phyloP scores from a whole-genome alignment of 2,329 filamentous ascomycete species.

The Fusarium cyanostomum region DNA sequence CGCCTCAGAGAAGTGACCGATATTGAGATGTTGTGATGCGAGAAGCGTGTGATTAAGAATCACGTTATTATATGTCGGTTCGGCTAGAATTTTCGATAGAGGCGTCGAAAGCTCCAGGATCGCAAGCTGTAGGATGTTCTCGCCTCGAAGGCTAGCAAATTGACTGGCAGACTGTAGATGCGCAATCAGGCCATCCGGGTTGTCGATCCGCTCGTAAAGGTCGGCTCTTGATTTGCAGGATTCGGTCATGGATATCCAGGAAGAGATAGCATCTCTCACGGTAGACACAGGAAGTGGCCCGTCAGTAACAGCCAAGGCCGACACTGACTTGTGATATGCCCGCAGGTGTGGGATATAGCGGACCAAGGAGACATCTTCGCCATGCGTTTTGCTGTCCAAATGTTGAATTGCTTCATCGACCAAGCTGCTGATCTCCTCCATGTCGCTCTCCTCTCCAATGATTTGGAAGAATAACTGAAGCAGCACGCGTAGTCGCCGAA shows the following conservation, averaged over 20 bases:
- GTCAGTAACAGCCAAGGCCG: conserved; percentile 53
- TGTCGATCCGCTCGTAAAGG: conserved; percentile 58
- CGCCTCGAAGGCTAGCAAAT: conserved; percentile 61
- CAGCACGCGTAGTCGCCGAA: conserved; percentile 63
- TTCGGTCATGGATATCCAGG: conserved; percentile 57
- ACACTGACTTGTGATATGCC: conserved; percentile 56
- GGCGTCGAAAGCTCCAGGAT: conserved; percentile 57
- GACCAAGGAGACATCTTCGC: conserved; percentile 56
- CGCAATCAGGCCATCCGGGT: conserved; percentile 58
- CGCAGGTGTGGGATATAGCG: conserved; percentile 60
- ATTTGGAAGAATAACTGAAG: conserved; percentile 59
- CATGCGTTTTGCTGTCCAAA: conserved; percentile 50
- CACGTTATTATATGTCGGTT: conserved; percentile 51
- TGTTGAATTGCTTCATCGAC: conserved; percentile 51
- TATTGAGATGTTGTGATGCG: conserved; percentile 62
- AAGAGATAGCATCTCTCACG: conserved; percentile 50
- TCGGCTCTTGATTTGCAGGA: conserved; percentile 52
- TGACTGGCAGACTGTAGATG: conserved; percentile 62
- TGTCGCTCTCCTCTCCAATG: conserved; percentile 55
- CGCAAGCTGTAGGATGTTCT: conserved; percentile 56
- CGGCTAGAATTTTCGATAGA: conserved; percentile 51
- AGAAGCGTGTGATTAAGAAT: conserved; percentile 59
- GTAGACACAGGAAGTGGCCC: conserved; percentile 44
- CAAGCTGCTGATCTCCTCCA: conserved; percentile 53
- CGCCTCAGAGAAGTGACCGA: conserved; percentile 63